These are phyloP conservation scores for Aleurites moluccanus DNA, from an alignment of 441 rosid species.

Conservation along the genomic window DNA sequence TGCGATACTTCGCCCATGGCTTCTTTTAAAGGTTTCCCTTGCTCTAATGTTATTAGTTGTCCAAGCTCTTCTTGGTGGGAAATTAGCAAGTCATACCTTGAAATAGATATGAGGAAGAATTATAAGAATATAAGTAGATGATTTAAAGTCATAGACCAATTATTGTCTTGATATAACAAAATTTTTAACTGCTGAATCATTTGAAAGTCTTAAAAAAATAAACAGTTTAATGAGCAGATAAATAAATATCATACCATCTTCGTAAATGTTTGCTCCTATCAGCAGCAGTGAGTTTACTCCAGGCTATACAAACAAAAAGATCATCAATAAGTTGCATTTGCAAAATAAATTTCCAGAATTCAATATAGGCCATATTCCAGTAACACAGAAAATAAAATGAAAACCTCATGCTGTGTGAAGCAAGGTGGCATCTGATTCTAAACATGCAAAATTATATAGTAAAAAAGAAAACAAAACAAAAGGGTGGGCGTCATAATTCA, in stretches of 20 bases:
- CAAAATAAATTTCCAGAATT: constrained; percentile 9
- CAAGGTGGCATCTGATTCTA: not conserved
- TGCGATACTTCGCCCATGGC: constrained; percentile 85
- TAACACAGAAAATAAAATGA: not conserved
- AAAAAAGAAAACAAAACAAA: too few relatives aligned
- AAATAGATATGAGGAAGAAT: constrained; percentile 23
- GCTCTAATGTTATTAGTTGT: constrained; percentile 91
- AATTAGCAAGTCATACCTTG: constrained; percentile 79
- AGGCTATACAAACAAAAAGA: constrained; percentile 46
- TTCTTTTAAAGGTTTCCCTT: constrained; percentile 93
- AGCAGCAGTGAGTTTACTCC: constrained; percentile 85
- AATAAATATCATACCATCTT: constrained; percentile 56
- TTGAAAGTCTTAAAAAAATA: not conserved
- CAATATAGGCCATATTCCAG: constrained; percentile 6
- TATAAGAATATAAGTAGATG: constrained; percentile 5
- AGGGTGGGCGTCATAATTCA: too few relatives aligned
- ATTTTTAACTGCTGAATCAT: constrained; percentile 13
- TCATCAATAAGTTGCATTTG: constrained; percentile 10
- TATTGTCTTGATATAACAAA: not conserved
- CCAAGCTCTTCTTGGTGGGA: constrained; percentile 94
- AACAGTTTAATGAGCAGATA: not conserved
- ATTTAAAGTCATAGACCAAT: not conserved
- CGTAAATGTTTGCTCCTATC: constrained; percentile 81
- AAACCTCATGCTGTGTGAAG: constrained; percentile 12
- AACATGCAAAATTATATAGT: not conserved